Evolutionary conservation across 176 grass and related monocot genomes (phyloP).

Genomic region (Ensete ventricosum): DNA sequence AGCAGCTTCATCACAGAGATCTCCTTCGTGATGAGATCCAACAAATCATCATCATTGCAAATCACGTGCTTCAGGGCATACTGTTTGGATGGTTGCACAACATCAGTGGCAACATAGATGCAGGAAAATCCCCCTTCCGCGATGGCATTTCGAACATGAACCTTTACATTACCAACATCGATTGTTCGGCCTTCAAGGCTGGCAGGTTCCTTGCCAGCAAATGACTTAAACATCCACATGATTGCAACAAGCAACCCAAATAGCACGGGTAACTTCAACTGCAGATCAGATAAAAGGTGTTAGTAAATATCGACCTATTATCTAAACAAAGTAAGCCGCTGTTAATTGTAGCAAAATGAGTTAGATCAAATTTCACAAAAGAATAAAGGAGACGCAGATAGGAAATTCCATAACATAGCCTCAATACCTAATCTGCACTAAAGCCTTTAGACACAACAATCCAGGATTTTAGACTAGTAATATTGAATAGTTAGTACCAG

Average conservation of each 20-base stretch:
- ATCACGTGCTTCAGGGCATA: constrained; percentile 82
- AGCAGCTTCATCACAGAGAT: constrained; percentile 56
- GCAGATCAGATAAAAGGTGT: not conserved
- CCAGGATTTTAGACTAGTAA: not conserved
- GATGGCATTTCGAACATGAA: constrained; percentile 52
- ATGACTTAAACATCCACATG: constrained; percentile 85
- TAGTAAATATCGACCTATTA: not conserved
- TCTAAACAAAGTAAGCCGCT: not conserved
- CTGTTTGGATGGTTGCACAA: constrained; percentile 38
- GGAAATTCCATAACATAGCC: not conserved
- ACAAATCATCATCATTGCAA: constrained; percentile 57
- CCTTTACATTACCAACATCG: constrained; percentile 53
- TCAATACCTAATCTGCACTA: constrained; percentile 5
- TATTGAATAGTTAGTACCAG: not conserved
- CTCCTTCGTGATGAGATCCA: constrained; percentile 67
- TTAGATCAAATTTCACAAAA: not conserved
- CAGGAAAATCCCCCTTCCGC: constrained; percentile 90
- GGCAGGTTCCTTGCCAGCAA: constrained; percentile 60
- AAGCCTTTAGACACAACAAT: not conserved
- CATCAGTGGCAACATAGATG: constrained; percentile 59
- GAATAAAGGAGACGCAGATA: not conserved
- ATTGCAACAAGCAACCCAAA: not conserved
- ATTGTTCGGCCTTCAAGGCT: constrained; percentile 65
- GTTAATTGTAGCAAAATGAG: not conserved
- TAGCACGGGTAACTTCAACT: no score